A percentile compares a stretch with the other conserved stretches of the same genome.
Conservation (phyloP, 1,139 yeast species). For the Kodamaea anthophila region DNA sequence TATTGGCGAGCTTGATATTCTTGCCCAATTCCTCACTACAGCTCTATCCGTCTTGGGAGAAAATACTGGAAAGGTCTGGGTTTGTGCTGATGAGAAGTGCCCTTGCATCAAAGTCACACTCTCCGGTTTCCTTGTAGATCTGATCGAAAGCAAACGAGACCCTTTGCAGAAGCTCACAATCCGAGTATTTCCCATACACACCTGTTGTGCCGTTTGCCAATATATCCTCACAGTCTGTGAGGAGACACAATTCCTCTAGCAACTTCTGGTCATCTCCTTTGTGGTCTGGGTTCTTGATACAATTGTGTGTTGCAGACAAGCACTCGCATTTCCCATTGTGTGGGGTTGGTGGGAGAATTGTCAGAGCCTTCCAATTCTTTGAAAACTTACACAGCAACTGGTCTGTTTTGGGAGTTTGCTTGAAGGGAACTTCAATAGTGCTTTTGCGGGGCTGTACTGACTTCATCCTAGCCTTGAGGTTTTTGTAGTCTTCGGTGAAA, state of each 20-base stretch:
- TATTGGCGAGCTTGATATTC: not conserved
- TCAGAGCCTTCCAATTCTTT: slow-evolving; percentile 38
- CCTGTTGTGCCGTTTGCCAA: slow-evolving; percentile 44
- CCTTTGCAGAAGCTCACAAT: slow-evolving; percentile 46
- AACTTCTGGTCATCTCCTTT: slow-evolving; percentile 26
- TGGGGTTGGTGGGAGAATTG: slow-evolving; percentile 49
- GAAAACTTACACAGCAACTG: slow-evolving; percentile 30
- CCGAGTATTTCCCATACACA: slow-evolving; percentile 51
- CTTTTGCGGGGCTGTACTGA: slow-evolving; percentile 28
- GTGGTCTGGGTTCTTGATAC: slow-evolving; percentile 37
- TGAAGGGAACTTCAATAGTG: slow-evolving; percentile 7
- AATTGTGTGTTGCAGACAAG: slow-evolving; percentile 43
- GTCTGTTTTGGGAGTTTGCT: too few relatives aligned
- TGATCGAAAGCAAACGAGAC: slow-evolving; percentile 50
- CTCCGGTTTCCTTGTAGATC: slow-evolving; percentile 29
- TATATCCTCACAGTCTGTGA: slow-evolving; percentile 48
- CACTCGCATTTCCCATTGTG: slow-evolving; percentile 51
- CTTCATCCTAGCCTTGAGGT: slow-evolving; percentile 26
- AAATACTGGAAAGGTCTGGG: slow-evolving; percentile 16
- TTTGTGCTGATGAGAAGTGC: slow-evolving; percentile 27
- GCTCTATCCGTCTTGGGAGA: slow-evolving; percentile 24
- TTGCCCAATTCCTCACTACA: slow-evolving; percentile 14
- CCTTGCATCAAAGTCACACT: slow-evolving; percentile 34
- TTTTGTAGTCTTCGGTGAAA: slow-evolving; percentile 33
- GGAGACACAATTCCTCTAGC: slow-evolving; percentile 43